Percentiles rank a stretch among this genome's conserved stretches.
Evolutionary conservation across 441 rosid species (phyloP).

Genomic region (Melastoma candidum): DNA sequence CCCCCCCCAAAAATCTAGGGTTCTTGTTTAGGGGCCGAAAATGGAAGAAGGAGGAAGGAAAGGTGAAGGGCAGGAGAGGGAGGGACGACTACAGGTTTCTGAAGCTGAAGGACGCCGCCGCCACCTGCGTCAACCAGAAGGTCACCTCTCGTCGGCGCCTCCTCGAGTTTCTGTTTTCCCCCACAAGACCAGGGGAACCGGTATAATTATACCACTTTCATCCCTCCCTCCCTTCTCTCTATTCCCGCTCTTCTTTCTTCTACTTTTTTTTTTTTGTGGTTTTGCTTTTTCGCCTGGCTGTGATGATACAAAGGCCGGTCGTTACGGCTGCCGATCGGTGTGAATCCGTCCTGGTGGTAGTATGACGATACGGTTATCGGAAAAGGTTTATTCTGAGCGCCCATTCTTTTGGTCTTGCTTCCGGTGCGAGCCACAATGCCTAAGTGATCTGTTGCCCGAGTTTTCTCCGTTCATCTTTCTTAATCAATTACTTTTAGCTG

Average conservation of each 20-base stretch:
- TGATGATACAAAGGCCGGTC: slow-evolving; percentile 60
- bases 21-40: too few relatives aligned
- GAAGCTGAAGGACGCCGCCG: slow-evolving; percentile 32
- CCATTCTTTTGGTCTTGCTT: too few relatives aligned
- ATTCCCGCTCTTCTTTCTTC: too few relatives aligned
- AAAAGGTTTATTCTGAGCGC: slow-evolving; percentile 40
- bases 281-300: slow-evolving; percentile 12
- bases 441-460: too few relatives aligned
- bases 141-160: slow-evolving; percentile 36
- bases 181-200: slow-evolving; percentile 33
- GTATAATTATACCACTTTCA: slow-evolving; percentile 10
- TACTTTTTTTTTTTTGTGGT: too few relatives aligned
- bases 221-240: too few relatives aligned
- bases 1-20: too few relatives aligned
- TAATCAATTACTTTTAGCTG: too few relatives aligned
- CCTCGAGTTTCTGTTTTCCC: slow-evolving; percentile 30
- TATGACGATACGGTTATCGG: slow-evolving; percentile 24
- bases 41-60: too few relatives aligned
- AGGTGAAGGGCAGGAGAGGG: not conserved
- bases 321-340: slow-evolving; percentile 41
- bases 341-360: slow-evolving; percentile 25
- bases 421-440: too few relatives aligned
- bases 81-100: slow-evolving; percentile 34
- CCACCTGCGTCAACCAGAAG: slow-evolving; percentile 31
- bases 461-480: too few relatives aligned